Conservation (phyloP, 2,329 filamentous ascomycete genomes). For the Pseudocercospora cruenta region DNA sequence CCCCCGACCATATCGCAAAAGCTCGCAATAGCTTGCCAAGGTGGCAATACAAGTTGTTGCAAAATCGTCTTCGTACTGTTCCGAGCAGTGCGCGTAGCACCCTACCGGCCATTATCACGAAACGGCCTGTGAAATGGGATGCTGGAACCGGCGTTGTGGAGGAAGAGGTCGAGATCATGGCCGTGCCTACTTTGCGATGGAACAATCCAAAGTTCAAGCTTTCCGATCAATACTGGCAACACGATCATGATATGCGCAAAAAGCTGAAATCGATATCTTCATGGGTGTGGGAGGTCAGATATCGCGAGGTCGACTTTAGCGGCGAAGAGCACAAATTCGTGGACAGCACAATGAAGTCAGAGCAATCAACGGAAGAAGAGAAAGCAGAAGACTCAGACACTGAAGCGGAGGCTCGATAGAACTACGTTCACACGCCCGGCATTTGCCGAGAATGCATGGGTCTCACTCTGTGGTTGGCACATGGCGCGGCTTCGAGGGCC, state of each 20-base stretch:
- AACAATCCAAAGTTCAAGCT: not conserved
- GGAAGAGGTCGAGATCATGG: conserved; percentile 3
- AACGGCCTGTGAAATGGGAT: not conserved
- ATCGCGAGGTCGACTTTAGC: not conserved
- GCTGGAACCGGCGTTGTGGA: not conserved
- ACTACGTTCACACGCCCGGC: not conserved
- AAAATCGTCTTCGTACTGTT: not conserved
- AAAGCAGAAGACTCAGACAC: not conserved
- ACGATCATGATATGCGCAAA: not conserved
- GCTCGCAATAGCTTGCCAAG: not conserved
- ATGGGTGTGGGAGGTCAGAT: not conserved
- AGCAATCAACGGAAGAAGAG: not conserved
- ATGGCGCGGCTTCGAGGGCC: not conserved
- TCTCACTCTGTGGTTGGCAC: not conserved
- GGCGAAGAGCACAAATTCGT: not conserved
- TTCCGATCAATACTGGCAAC: not conserved
- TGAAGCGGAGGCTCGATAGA: not conserved
- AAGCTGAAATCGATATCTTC: not conserved
- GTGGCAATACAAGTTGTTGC: not conserved
- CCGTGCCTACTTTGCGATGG: conserved; percentile 20
- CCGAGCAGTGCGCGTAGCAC: not conserved
- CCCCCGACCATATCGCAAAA: not conserved
- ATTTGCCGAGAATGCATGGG: not conserved
- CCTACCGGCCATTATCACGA: not conserved
- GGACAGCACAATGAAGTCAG: not conserved